Base-by-base conservation (phyloP, 805 yeast species). In the Hagleromyces aurorensis region DNA sequence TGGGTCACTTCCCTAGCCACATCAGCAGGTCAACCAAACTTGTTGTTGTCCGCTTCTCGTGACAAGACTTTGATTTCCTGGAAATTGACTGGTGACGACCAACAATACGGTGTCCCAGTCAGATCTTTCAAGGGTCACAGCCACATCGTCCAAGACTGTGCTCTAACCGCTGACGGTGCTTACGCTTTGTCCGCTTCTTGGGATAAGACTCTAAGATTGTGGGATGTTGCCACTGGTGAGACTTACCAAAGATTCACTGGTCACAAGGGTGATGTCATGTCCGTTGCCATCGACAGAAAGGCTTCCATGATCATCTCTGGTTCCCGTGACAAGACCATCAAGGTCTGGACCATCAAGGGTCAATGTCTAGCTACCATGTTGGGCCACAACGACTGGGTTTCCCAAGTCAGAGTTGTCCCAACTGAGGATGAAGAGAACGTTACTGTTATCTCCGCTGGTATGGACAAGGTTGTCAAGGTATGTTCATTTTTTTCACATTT, bases 1-100 rank as follows among this genome's bases (percentile, higher is more conserved):
- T 89, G 97, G 97, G 98, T 91, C 62, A 91, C 98, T 51, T 77
- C 96, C 65, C 76, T 91, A 60, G 94, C 97, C 70, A 91, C 97
- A 72, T 79, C 94, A 64, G 81, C 86, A 61, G 86, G 87, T 65
- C 84, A 86, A 78, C 98, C 98, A 70, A 96, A 91, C 70, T 72
- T 91, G 63, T 78, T 91, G 62, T 76, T 91, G 67, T 91, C 98
- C 62, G 96, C 89, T 66, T 89, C 97, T 64, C 82, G 98, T 75
- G 98, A 91, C 72, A 89, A 91, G 81, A 76, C 95, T 60, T 77
- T 91, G 66, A 87, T 91, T 73, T 86, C 87, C 67, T 89, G 98
- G 98, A 80, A 85, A 70, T 76, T 89, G 70, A 75, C 82, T 58
- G 87, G 95, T 63, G 96, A 89, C 65, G 96, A 86, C 65, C 80